These are phyloP conservation scores for Phialophora expanda DNA, from an alignment of 2,329 filamentous ascomycete genomes.

Conservation along the genomic window DNA sequence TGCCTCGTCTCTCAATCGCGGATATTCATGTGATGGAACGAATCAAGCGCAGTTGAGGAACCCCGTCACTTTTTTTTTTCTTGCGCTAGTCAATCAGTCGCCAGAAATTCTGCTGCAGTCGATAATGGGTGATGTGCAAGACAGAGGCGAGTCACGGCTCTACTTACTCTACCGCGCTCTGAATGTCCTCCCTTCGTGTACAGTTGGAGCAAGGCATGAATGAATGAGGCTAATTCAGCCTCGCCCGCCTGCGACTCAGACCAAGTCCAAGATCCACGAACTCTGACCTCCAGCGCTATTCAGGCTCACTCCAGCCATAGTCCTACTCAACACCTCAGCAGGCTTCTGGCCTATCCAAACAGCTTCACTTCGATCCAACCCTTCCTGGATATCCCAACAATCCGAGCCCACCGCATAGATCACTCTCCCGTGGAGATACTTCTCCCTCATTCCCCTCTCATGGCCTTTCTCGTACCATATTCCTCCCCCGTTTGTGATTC, in stretches of 20 bases:
- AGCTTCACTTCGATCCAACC: constrained; percentile 49
- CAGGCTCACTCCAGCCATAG: constrained; percentile 11
- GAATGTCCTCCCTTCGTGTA: not conserved
- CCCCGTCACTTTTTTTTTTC: no score
- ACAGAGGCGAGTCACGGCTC: no score
- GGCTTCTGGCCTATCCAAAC: constrained; percentile 52
- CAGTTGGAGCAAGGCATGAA: no score
- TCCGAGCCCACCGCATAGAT: constrained; percentile 53
- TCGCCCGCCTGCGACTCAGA: constrained; percentile 6
- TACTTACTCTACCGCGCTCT: no score
- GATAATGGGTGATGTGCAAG: no score
- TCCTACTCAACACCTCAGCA: constrained; percentile 26
- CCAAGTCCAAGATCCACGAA: constrained; percentile 33
- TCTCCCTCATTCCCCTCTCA: constrained; percentile 30
- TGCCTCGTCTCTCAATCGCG: no score
- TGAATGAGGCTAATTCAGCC: not conserved
- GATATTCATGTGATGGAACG: no score
- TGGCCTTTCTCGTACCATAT: constrained; percentile 35
- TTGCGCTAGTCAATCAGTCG: no score
- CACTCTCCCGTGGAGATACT: constrained; percentile 47
- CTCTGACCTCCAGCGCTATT: constrained; percentile 16
- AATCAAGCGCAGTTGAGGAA: no score
- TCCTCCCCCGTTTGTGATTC: constrained; percentile 24
- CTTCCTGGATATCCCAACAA: constrained; percentile 53
- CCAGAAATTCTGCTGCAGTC: no score